Percentiles rank a stretch among this genome's conserved stretches.
Evolutionary conservation across 2,329 filamentous ascomycete species (phyloP).

Genomic region (Cyphellophora europaea): DNA sequence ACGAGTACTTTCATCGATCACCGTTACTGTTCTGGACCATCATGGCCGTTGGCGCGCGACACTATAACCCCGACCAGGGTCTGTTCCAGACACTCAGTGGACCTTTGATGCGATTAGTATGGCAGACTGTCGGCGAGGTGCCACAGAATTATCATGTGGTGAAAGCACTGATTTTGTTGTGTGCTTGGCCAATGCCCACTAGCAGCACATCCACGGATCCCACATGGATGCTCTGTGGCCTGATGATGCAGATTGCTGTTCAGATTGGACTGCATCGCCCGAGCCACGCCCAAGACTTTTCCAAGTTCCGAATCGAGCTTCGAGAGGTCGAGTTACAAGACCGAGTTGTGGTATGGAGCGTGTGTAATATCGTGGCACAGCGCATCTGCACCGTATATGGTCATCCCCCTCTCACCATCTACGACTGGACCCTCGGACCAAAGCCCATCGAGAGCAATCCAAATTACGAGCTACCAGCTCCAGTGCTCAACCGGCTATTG

Average conservation of each 20-base stretch:
- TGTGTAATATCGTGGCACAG: conserved; percentile 60
- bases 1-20: conserved; percentile 49
- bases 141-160: conserved; percentile 57
- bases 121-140: conserved; percentile 51
- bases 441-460: conserved; percentile 31
- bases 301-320: conserved; percentile 42
- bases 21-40: conserved; percentile 63
- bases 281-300: conserved; percentile 51
- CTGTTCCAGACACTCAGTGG: conserved; percentile 43
- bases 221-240: conserved; percentile 55
- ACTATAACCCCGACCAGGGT: conserved; percentile 45
- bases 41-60: conserved; percentile 51
- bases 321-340: conserved; percentile 55
- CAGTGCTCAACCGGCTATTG: conserved; percentile 42
- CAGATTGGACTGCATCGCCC: conserved; percentile 57
- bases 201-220: conserved; percentile 56
- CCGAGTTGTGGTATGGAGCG: conserved; percentile 57
- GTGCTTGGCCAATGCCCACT: conserved; percentile 56
- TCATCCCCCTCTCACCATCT: conserved; percentile 53
- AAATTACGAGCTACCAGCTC: conserved; percentile 41
- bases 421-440: conserved; percentile 47
- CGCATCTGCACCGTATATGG: conserved; percentile 61
- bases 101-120: conserved; percentile 49
- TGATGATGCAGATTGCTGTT: conserved; percentile 62
- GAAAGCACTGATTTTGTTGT: conserved; percentile 54